Base-by-base conservation (phyloP, 2,329 filamentous ascomycete genomes). In the Cyphellophora europaea region DNA sequence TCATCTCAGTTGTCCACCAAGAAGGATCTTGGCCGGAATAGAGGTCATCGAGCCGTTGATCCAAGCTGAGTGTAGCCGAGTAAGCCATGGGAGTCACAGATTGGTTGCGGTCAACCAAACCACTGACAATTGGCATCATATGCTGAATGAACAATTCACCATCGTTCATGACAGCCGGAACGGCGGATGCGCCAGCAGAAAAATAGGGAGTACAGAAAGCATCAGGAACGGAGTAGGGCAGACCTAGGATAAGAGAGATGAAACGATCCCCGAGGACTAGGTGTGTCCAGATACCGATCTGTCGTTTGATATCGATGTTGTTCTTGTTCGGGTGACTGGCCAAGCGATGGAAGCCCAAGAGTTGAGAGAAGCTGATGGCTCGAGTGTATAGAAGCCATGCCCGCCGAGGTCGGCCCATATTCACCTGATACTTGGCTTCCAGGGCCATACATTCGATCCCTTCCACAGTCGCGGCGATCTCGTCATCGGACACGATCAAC, bases 391-490 rank as follows among this genome's bases (percentile, higher is more conserved):
- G 51, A 4, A 72, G 54, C 73, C 72, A 77, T 1, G 68, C 65
- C 42, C 66, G 62, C 21, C 69, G 64, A 8, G 73, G 71, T 27
- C 67, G 65, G 2, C 72, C 73, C 41, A 71, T 65, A 37, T 73
- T 69, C 33, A 71, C 55, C 41, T 71, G 67, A 41, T 69, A 63
- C 46, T 73, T 74, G 10, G 62, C 58, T 27, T 66, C 58, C 10
- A 77, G 49, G 32, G 67, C 54, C 27, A 70, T 57, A 32, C 65
- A 68, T 48, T 76, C 70, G 37, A 77, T 59, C 3, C 66, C 67
- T 32, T 73, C 65, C 0, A 74, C 44, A 1, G 62, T 71, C 6
- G 64, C 63, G 11, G 62, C 61, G 37, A 65, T 64, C 31, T 70
- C 63, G 35, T 72, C 67, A 35, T 71, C 64, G 10, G 59, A 56